phyloP scores from a whole-genome alignment of 352 stramenopile species.

The Globisporangium uncinulatum region DNA sequence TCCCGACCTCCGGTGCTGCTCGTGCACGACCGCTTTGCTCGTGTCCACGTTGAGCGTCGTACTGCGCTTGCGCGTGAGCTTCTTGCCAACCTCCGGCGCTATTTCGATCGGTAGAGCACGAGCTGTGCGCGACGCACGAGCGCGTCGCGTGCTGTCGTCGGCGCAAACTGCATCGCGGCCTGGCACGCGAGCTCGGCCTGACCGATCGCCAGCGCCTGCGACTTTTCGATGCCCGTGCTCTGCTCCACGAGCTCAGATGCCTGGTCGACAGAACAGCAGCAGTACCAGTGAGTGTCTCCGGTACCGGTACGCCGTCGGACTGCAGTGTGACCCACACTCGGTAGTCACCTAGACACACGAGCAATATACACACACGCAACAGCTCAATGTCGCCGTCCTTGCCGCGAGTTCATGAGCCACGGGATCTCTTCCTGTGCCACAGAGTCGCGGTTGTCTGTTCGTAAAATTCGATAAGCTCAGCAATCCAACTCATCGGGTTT shows the following conservation, averaged over 20 bases:
- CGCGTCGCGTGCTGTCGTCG: conserved; percentile 72
- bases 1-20: neutral
- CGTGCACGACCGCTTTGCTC: conserved; percentile 5
- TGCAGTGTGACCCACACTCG: too few species aligned
- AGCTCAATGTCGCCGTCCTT: conserved; percentile 90
- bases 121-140: conserved; percentile 24
- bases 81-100: neutral
- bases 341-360: too few species aligned
- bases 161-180: conserved; percentile 82
- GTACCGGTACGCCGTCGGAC: too few species aligned
- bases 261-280: conserved; percentile 13
- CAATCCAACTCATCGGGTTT: too few species aligned
- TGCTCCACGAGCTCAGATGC: conserved; percentile 86
- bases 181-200: conserved; percentile 96
- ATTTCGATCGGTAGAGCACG: conserved; percentile 88
- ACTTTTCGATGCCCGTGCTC: conserved; percentile 90
- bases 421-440: conserved; percentile 94
- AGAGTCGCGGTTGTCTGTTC: conserved; percentile 95
- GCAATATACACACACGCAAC: too few species aligned
- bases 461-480: too few species aligned
- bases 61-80: conserved; percentile 12
- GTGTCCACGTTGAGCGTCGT: conserved; percentile 14
- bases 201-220: conserved; percentile 93
- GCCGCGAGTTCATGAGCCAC: conserved; percentile 84
- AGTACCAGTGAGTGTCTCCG: too few species aligned